These are phyloP conservation scores for Talaromyces funiculosus DNA, from an alignment of 2,329 filamentous ascomycete genomes.

Conservation along the genomic window DNA sequence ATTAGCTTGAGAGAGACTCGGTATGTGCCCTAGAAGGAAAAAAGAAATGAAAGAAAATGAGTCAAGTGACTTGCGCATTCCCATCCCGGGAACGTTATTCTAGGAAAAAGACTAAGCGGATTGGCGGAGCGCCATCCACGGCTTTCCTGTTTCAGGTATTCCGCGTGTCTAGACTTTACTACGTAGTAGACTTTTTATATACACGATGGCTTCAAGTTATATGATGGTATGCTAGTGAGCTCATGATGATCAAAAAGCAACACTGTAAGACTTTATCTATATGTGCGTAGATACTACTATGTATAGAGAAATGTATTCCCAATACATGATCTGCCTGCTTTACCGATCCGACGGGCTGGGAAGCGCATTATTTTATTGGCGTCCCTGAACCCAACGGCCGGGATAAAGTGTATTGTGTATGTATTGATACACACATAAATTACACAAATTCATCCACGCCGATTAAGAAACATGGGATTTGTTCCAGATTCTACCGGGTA, in stretches of 20 bases:
- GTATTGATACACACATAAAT: not conserved
- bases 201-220: not conserved
- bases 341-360: not conserved
- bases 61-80: not conserved
- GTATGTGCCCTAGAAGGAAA: not conserved
- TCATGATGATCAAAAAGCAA: no score
- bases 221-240: not conserved
- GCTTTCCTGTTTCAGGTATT: slow-evolving; percentile 5
- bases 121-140: not conserved
- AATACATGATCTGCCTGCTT: not conserved
- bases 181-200: not conserved
- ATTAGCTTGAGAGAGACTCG: not conserved
- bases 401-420: not conserved
- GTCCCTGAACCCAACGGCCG: not conserved
- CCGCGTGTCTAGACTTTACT: not conserved
- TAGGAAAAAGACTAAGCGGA: not conserved
- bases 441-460: not conserved
- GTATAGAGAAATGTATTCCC: not conserved
- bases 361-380: not conserved
- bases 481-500: not conserved
- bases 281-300: no score
- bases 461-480: not conserved
- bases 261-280: no score
- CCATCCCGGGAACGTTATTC: no score
- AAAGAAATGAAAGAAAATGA: not conserved